Evolutionary conservation across 2,329 filamentous ascomycete genomes (phyloP), one percentile per base, ranked within the genome.

Genomic region (Clonostachys rhizophaga): DNA sequence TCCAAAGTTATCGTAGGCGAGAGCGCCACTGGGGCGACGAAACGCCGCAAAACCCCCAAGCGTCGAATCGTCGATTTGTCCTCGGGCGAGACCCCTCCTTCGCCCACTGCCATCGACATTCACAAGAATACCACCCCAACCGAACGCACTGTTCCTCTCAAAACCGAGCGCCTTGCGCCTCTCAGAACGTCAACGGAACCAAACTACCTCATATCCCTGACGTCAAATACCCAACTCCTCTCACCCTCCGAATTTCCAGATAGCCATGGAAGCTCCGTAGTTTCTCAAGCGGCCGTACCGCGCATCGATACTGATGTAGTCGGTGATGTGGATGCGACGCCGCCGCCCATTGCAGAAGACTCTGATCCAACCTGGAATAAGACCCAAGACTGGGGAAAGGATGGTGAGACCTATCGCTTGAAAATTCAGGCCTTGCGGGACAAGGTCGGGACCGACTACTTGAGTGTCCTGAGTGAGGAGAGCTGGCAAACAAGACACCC

Each of bases 371-470:
- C 61, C 40, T 74, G 71, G 70, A 64, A 62, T 24, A 69, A 72
- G 12, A 54, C 69, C 5, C 69, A 74, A 42, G 77, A 86, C 49
- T 89, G 84, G 79, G 82, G 83, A 50, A 70, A 81, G 40, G 80
- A 81, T 49, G 86, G 87, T 46, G 89, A 94, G 58, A 72, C 89
- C 8, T 97, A 96, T 66, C 83, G 87, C 48, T 88, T 88, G 63
- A 94, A 94, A 65, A 86, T 97, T 47, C 91, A 96, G 65, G 84
- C 87, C 4, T 70, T 96, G 46, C 86, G 91, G 51, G 86, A 86
- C 58, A 89, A 92, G 58, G 85, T 96, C 54, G 91, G 91, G 34
- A 89, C 84, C 56, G 87, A 84, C 36, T 99, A 95, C 78, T 78
- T 99, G 37, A 91, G 84, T 52, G 89, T 88, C 13, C 73, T 97